Percentiles rank a stretch among this genome's conserved stretches.
Evolutionary conservation across 2,329 filamentous ascomycete genomes (phyloP).

Genomic region (Neopestalotiopsis rosae): DNA sequence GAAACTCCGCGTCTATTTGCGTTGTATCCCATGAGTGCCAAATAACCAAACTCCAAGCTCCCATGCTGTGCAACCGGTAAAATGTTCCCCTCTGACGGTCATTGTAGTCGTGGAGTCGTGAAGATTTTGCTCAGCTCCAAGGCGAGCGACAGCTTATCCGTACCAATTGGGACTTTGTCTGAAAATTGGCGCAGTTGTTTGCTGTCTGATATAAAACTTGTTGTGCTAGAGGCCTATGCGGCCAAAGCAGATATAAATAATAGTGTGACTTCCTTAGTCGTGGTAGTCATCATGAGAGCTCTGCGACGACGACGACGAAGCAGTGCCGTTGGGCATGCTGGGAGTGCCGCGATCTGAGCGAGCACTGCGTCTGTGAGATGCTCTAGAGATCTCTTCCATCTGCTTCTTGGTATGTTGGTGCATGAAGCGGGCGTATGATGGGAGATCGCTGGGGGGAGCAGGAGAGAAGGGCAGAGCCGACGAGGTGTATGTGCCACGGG

Average conservation of each 20-base stretch:
- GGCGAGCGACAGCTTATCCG: too few species aligned
- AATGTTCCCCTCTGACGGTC: not conserved
- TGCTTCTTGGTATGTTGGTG: slow-evolving; percentile 69
- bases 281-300: slow-evolving; percentile 32
- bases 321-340: slow-evolving; percentile 33
- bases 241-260: too few species aligned
- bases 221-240: too few species aligned
- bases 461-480: slow-evolving; percentile 32
- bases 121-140: too few species aligned
- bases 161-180: too few species aligned
- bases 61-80: not conserved
- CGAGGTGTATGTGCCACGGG: slow-evolving; percentile 28
- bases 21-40: not conserved
- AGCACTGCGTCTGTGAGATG: slow-evolving; percentile 41
- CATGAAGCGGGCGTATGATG: slow-evolving; percentile 63
- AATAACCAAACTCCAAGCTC: not conserved
- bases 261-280: slow-evolving; percentile 24
- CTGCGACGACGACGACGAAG: slow-evolving; percentile 23
- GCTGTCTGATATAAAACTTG: too few species aligned
- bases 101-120: too few species aligned
- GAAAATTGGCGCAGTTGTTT: too few species aligned
- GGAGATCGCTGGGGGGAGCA: slow-evolving; percentile 36
- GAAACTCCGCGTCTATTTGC: not conserved
- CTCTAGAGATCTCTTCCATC: slow-evolving; percentile 62
- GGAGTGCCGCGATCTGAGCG: slow-evolving; percentile 24